Percentiles rank a stretch among this genome's conserved stretches.
Evolutionary conservation across 2,329 filamentous ascomycete genomes (phyloP).

Genomic region (Didymella keratinophila): DNA sequence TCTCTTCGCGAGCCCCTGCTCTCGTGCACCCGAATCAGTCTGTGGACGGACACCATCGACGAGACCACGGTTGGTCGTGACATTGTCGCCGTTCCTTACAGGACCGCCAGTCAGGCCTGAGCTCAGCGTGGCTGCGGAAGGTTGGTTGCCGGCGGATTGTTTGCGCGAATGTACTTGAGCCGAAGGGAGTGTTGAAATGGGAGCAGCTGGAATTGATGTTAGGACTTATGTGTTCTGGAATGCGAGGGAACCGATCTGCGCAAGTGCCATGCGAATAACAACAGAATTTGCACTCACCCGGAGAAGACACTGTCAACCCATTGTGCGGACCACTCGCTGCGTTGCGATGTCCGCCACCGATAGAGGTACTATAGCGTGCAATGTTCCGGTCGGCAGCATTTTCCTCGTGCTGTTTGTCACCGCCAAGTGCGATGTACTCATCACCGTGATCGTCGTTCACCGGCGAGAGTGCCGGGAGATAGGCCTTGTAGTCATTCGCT

Average conservation of each 20-base stretch:
- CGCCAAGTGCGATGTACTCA: constrained; percentile 31
- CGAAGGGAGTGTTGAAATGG: background rate
- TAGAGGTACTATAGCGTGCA: constrained; percentile 23
- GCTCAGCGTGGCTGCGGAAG: constrained; percentile 11
- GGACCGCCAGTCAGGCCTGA: constrained; percentile 12
- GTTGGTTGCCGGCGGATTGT: background rate
- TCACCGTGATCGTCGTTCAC: constrained; percentile 18
- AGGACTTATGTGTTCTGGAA: background rate
- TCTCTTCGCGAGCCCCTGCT: constrained; percentile 14
- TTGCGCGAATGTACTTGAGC: constrained; percentile 1
- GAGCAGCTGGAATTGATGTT: constrained; percentile 12
- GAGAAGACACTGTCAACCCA: background rate
- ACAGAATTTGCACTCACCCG: background rate
- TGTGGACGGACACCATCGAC: constrained; percentile 22
- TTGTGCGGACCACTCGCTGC: constrained; percentile 3
- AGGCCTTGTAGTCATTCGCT: constrained; percentile 34
- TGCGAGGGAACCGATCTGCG: too few relatives aligned
- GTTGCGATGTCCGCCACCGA: constrained; percentile 11
- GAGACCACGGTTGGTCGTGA: constrained; percentile 18
- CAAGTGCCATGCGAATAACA: background rate
- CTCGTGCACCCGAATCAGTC: constrained; percentile 1
- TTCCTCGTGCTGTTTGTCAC: constrained; percentile 57
- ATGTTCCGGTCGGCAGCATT: constrained; percentile 50
- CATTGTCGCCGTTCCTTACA: constrained; percentile 13
- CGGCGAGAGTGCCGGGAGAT: constrained; percentile 28